Conservation (phyloP, 1,284 basidiomycete genomes). For the Albatrellus sp. region DNA sequence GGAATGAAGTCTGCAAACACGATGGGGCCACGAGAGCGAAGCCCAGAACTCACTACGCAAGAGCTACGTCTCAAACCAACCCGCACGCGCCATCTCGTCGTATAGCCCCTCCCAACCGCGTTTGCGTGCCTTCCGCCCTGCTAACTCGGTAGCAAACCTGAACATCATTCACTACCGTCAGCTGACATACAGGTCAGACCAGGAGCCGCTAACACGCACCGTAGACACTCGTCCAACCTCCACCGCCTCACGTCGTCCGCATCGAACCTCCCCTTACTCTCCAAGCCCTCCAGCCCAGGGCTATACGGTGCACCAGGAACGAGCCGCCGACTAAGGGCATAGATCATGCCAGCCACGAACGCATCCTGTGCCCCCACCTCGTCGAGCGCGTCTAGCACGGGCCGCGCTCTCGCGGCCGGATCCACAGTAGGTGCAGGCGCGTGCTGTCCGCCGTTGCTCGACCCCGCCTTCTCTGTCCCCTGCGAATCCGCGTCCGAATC, state of each 20-base stretch:
- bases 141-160: slow-evolving; percentile 68
- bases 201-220: slow-evolving; percentile 26
- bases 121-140: slow-evolving; percentile 53
- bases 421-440: not conserved
- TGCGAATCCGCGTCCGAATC: slow-evolving; percentile 36
- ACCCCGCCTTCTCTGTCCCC: slow-evolving; percentile 33
- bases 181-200: not conserved
- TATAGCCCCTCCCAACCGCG: slow-evolving; percentile 52
- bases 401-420: slow-evolving; percentile 11
- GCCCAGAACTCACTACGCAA: too few relatives aligned
- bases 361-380: slow-evolving; percentile 68
- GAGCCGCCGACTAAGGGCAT: slow-evolving; percentile 50
- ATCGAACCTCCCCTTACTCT: slow-evolving; percentile 10
- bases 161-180: not conserved
- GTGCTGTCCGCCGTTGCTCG: slow-evolving; percentile 8
- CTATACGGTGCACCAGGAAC: slow-evolving; percentile 61
- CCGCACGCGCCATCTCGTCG: slow-evolving; percentile 57
- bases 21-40: too few relatives aligned
- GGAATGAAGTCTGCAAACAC: too few relatives aligned
- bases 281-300: slow-evolving; percentile 34
- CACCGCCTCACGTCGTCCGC: slow-evolving; percentile 31
- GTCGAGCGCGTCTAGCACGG: slow-evolving; percentile 31
- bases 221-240: slow-evolving; percentile 65
- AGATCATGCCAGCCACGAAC: slow-evolving; percentile 74
- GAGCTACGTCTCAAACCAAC: slow-evolving; percentile 43